Evolutionary conservation across 805 yeast genomes (phyloP), one percentile per base, ranked within the genome.

Genomic region (Tetrapisispora fleetii): DNA sequence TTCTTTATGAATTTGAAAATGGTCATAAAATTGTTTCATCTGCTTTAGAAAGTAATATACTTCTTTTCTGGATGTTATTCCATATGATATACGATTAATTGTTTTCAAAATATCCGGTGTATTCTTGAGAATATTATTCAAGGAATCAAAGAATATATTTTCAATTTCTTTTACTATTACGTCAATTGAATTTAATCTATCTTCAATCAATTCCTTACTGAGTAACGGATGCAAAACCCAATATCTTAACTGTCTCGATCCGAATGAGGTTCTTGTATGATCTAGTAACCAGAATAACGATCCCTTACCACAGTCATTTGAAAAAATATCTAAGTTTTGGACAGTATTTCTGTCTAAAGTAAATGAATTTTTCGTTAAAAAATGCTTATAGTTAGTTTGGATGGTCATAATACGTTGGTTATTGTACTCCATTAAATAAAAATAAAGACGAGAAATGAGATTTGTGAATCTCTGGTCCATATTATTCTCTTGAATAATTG

Each of bases 151-250:
- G 36, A 73, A 60, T 5, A 69, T 62, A 32, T 67, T 69, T 50
- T 71, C 71, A 17, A 67, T 64, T 5, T 62, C 60, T 1, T 67
- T 45, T 27, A 54, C 67, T 4, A 81, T 60, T 48, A 76, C 74
- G 21, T 72, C 74, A 5, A 82, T 74, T 0, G 95, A 88, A 38
- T 76, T 76, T 0, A 76, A 67, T 24, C 99, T 72, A n/a, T 72
- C 71, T 48, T 75, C 72, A 2, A 93, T 83, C 9, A 67, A 67
- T 1, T 67, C 71, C 30, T 71, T 67, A 40, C 79, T 72, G 0
- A 78, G 65, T 21, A 90, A 70, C 1, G 99, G 99, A 51, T 74
- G 71, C 1, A 79, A 71, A 0, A 90, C 67, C 99, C 99, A 93
- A 37, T 75, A 69, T 28, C 73, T 71, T 14, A 93, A 62, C 50